Evolutionary conservation across 208 protist species (phyloP).

Genomic region (Porcisia hertigi): DNA sequence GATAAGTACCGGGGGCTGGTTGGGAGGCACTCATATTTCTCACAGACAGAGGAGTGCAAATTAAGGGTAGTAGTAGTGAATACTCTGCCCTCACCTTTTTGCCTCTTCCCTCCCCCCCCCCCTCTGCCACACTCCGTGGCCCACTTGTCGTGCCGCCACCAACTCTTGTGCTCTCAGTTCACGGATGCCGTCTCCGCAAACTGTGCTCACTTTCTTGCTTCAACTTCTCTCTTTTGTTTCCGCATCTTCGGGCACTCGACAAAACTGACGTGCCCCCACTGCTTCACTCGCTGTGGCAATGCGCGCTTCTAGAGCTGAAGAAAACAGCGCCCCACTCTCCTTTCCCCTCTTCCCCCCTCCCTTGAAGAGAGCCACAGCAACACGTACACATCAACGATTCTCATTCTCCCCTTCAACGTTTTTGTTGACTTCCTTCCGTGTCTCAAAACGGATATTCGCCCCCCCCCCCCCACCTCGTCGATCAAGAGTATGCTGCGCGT

Average conservation of each 20-base stretch:
- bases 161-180: background rate
- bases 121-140: background rate
- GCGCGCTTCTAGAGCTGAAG: no score
- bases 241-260: background rate
- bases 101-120: background rate
- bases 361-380: background rate
- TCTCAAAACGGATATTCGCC: background rate
- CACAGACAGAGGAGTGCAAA: no score
- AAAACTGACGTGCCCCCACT: background rate
- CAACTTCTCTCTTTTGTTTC: slow-evolving; percentile 1
- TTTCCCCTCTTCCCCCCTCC: no score
- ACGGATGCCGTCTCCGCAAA: background rate
- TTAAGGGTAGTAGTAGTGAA: background rate
- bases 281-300: background rate
- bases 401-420: background rate
- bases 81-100: background rate
- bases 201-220: background rate
- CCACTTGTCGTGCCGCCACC: background rate
- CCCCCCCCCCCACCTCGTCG: background rate
- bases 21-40: no score
- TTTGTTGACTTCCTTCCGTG: background rate
- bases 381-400: background rate
- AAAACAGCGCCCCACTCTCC: no score
- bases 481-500: slow-evolving; percentile 55
- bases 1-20: no score